These are phyloP conservation scores for Selaginella moellendorffii DNA, from an alignment of 75 land plant species.

Conservation along the genomic window DNA sequence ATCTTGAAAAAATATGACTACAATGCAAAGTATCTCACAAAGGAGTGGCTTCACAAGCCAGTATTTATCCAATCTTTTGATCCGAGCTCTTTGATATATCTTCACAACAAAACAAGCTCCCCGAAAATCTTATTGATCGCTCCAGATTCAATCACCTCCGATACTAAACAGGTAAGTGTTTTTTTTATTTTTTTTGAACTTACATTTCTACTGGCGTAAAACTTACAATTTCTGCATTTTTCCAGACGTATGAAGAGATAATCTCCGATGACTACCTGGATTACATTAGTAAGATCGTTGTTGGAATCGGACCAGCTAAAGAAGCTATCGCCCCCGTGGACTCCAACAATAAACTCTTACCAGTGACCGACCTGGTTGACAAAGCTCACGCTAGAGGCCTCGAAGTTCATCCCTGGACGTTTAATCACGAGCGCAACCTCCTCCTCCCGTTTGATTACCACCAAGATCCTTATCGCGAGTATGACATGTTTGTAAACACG, in stretches of 20 bases:
- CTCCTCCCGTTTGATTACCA: constrained; percentile 60
- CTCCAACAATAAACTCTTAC: constrained; percentile 34
- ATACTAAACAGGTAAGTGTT: constrained; percentile 71
- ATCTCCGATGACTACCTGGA: constrained; percentile 67
- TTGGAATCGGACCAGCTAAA: constrained; percentile 91
- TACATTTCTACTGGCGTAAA: no score
- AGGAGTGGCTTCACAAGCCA: constrained; percentile 62
- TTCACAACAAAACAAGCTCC: constrained; percentile 53
- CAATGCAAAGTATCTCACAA: constrained; percentile 55
- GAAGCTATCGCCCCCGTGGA: constrained; percentile 63
- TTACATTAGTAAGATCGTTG: constrained; percentile 59
- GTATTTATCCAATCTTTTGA: constrained; percentile 85
- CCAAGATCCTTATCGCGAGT: constrained; percentile 81
- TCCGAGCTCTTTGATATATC: constrained; percentile 71
- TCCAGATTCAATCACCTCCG: constrained; percentile 53
- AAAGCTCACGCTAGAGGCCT: constrained; percentile 64
- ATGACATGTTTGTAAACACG: constrained; percentile 53
- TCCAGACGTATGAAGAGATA: constrained; percentile 72
- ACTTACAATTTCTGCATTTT: no score
- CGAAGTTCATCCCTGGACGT: constrained; percentile 95
- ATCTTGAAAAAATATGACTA: constrained; percentile 71
- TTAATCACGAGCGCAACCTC: constrained; percentile 52
- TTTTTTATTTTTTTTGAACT: constrained; percentile 6
- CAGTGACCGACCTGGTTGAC: constrained; percentile 68
- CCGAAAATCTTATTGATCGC: constrained; percentile 79